Evolutionary conservation across 1,284 basidiomycete genomes (phyloP), one percentile per base, ranked within the genome.

Genomic region (Austroboletus novae-zelandiae): DNA sequence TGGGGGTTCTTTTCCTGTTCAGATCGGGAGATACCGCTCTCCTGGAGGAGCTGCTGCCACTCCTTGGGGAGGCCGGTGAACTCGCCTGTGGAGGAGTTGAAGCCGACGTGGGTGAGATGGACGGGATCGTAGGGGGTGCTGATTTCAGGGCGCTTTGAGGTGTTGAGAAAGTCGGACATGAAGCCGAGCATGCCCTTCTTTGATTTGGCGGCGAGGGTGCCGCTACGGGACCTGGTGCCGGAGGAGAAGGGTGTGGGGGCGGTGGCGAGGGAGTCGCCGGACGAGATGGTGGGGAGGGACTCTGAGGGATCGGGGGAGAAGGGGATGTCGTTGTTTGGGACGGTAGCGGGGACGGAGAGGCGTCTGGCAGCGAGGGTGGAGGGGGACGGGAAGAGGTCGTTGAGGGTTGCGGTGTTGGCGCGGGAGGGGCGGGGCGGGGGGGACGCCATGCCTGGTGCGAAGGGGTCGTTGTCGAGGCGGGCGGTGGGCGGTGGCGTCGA

Each of bases 61-160:
- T 99, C 96, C 68, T 95, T 95, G 1, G 97, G 97, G 50, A 99
- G 78, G 5, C 97, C 97, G 9, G 91, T 95, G 74, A 94, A 99
- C 74, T 99, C 95, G 52, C 97, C 97, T 0, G 96, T 99, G 54
- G 93, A 95, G 31, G 93, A 94, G 73, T 99, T 98, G 82, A 98
- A 99, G 55, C 96, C 97, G 66, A 99, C 97, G 67, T 99, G 97
- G 1, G 96, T 99, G 59, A 99, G 86, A 74, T 99, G 97, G 36
- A 99, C 95, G n/a, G 97, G 97, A 71, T 99, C 97, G 69, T 98
- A 99, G 1, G 94, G 96, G 3, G 94, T 97, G 59, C 91, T 95
- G 74, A 99, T 99, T 72, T 97, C 94, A 17, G 88, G 87, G 39
- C 91, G 83, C 74, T 93, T 94, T 51, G 82, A 80, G 43, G 80